Evolutionary conservation across 1,284 basidiomycete genomes (phyloP), one percentile per base, ranked within the genome.

Genomic region (Meira nashicola): DNA sequence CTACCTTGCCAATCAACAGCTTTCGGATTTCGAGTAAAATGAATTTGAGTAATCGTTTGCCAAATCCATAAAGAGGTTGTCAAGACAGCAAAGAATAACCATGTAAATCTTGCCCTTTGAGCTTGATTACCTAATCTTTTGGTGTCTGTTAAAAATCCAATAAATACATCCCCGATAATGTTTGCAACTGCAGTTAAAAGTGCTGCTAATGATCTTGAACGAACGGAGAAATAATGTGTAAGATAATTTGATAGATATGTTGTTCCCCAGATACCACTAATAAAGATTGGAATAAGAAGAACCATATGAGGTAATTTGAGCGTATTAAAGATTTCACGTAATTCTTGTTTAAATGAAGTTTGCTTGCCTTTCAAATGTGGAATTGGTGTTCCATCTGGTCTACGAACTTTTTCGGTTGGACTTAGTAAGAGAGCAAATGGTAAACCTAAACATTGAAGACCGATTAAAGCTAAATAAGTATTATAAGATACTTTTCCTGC

Each of bases 401-500:
- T 28, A 4, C 15, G 28, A 11, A 55, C 54, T 25, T 55, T 55
- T 28, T 14, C 14, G 21, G 54, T 28, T 2, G 39, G 39, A 23
- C 54, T 55, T 2, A 55, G 54, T 10, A 55, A 23, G 2, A 55
- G 40, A 12, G 54, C 17, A 14, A 44, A 14, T 15, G 54, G 54
- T n/a, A 55, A n/a, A 48, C 54, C 54, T 10, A 40, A 12, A 25
- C 54, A 55, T 40, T 55, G 54, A 15, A 55, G 9, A 9, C 54
- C 54, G n/a, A 55, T 55, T 6, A 55, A 39, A 3, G 38, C 54
- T n/a, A 55, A n/a, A 41, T 55, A 55, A n/a, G 54, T 55, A n/a
- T 40, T 40, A 39, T 55, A 55, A 10, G 39, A 49, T 4, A 55
- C 54, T 23, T 28, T 14, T 15, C 54, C 54, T 11, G 54, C 54